Base-by-base conservation (phyloP, 2,329 filamentous ascomycete species). In the Trichoderma afroharzianum region DNA sequence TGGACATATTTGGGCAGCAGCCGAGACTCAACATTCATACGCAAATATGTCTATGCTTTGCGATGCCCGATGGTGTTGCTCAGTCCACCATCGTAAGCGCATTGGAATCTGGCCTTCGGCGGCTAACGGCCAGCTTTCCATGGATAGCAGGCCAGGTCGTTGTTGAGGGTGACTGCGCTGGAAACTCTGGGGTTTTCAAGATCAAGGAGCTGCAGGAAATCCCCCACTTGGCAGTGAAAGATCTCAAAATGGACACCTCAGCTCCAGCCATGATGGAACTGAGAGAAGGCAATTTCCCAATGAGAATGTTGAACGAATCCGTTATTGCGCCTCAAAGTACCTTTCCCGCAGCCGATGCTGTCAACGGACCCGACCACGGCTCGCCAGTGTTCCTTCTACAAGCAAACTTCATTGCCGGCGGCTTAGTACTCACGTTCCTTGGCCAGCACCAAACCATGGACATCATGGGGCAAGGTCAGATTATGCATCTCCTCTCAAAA, bases 371-470 rank as follows among this genome's bases (percentile, higher is more conserved):
- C 9, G n/a, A 12, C 4, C 9, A 12, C 3, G n/a, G 43, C 4
- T 50, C 43, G n/a, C 43, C 43, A 14, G 58, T 61, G 3, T 39
- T 61, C 3, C 58, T 36, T 6, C 11, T 61, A 33, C 58, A 61
- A 3, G 58, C 58, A 24, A 61, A 36, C 9, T 14, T 61, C 32
- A 26, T 61, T 3, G 30, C 8, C 2, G 58, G 58, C 6, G 58
- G 58, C n/a, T 36, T 61, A n/a, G 58, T 61, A 9, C n/a, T 61
- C 30, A 61, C 58, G 12, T 61, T 61, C 30, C 32, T 61, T 1
- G 58, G 58, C 7, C 58, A 61, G 7, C 58, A 61, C 2, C 58
- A 61, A 6, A 61, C n/a, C n/a, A 61, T 61, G 58, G 58, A 61
- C n/a, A 36, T 33, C 6, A 18, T 61, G n/a, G 32, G 58, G 30